These are phyloP conservation scores for Tulasnella sp. DNA, from an alignment of 768 basidiomycete species.

Conservation along the genomic window DNA sequence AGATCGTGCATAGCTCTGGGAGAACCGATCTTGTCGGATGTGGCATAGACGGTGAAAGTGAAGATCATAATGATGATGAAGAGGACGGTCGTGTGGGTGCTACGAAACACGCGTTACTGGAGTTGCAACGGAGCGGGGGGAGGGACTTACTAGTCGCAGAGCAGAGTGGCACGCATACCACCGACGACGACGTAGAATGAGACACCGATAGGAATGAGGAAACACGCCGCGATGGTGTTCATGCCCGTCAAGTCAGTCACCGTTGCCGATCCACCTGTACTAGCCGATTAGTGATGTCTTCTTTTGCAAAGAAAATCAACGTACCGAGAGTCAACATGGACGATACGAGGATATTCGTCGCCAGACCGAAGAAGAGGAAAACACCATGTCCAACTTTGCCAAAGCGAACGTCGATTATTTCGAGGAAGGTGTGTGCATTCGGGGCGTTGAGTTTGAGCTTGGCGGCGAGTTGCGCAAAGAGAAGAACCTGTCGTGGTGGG, in stretches of 20 bases:
- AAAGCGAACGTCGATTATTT: constrained; percentile 74
- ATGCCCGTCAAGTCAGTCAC: constrained; percentile 83
- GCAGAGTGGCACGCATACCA: constrained; percentile 73
- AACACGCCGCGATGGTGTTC: constrained; percentile 80
- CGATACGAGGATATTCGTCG: constrained; percentile 86
- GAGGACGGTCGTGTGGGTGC: constrained; percentile 76
- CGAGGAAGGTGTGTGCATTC: constrained; percentile 76
- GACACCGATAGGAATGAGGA: constrained; percentile 79
- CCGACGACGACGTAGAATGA: constrained; percentile 80
- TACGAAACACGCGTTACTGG: too few species aligned
- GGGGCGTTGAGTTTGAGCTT: constrained; percentile 90
- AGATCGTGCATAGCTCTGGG: constrained; percentile 67
- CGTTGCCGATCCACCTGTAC: constrained; percentile 47
- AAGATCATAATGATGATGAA: constrained; percentile 73
- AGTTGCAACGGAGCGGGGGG: too few species aligned
- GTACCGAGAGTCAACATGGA: constrained; percentile 63
- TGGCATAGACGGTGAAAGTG: constrained; percentile 71
- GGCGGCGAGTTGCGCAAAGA: constrained; percentile 85
- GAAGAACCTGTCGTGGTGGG: constrained; percentile 39
- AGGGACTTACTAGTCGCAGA: constrained; percentile 71
- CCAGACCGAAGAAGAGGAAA: constrained; percentile 86
- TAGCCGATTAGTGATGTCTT: background rate
- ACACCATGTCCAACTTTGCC: constrained; percentile 64
- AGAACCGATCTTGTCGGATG: constrained; percentile 67
- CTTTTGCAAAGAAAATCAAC: background rate